Base-by-base conservation (phyloP, 2,329 filamentous ascomycete genomes). In the Paracoccidioides lutzii region DNA sequence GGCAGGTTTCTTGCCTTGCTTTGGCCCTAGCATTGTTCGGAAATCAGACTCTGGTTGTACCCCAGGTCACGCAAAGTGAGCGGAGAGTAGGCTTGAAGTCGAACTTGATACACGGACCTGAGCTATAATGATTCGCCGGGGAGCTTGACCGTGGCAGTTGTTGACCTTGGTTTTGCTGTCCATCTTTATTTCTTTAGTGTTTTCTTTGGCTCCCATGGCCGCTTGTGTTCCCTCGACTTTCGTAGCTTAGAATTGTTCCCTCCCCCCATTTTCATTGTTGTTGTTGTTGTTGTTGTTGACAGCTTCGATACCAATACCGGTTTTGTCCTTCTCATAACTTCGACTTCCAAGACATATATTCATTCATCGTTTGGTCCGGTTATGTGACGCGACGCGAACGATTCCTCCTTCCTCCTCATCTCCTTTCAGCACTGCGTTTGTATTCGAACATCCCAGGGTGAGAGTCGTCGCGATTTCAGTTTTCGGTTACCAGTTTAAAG, bases 351-450 rank as follows among this genome's bases (percentile, higher is more conserved):
- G 12, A 33, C 37, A 32, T 35, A n/a, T 10, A 40, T 51, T 15
- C 14, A 50, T 35, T 35, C 37, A 15, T 44, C 22, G 30, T 41
- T 14, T 30, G 43, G 14, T 42, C 15, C 28, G 8, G 55, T n/a
- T 57, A 48, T 49, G 52, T 54, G 55, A 54, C 44, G 50, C 50
- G 40, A 53, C 51, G 43, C 52, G 37, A 54, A 37, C 12, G 38
- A 46, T 44, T 38, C 22, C 33, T 14, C 14, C 51, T 32, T 37
- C 30, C 14, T 49, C 42, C 42, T 30, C 43, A 32, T 48, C 12
- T 10, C 32, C 38, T 33, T 49, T 35, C 33, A 44, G 35, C 41
- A 12, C 41, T n/a, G 48, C n/a, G 15, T 38, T 10, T 42, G 15
- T 35, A 42, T 52, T n/a, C 38, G 14, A 50, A 6, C 7, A 15